Evolutionary conservation across 2,329 filamentous ascomycete genomes (phyloP).

Genomic region (Ophiostoma perfectum): DNA sequence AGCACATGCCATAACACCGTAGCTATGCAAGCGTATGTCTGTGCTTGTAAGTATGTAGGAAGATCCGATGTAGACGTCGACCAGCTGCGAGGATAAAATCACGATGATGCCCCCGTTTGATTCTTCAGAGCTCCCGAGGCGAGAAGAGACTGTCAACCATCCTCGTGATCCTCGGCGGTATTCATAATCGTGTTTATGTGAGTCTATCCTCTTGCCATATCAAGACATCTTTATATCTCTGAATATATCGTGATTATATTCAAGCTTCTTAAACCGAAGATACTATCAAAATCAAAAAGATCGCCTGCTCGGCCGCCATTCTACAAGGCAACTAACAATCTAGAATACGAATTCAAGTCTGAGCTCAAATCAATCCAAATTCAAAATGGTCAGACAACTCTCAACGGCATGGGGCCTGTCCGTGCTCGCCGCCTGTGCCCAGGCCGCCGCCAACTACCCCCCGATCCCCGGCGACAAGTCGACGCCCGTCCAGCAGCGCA

Average conservation of each 20-base stretch:
- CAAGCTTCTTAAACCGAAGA: too few species aligned
- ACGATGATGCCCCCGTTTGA: conserved; percentile 7
- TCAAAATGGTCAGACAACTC: conserved; percentile 22
- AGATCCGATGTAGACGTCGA: not conserved
- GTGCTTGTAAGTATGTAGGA: not conserved
- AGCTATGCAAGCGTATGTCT: not conserved
- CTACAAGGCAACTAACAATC: too few species aligned
- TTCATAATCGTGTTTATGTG: not conserved
- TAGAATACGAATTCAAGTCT: too few species aligned
- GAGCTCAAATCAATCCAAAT: not conserved
- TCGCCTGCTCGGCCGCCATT: too few species aligned
- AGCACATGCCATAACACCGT: not conserved
- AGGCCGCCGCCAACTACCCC: conserved; percentile 36
- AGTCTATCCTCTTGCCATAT: not conserved
- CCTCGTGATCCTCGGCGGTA: not conserved
- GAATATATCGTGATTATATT: too few species aligned
- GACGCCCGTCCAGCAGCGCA: conserved; percentile 50
- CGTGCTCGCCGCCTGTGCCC: conserved; percentile 21
- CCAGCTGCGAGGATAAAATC: not conserved
- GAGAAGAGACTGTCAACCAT: not conserved
- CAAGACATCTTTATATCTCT: too few species aligned
- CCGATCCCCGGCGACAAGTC: conserved; percentile 44
- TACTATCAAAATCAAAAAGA: too few species aligned
- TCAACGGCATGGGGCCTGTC: conserved; percentile 20
- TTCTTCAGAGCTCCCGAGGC: not conserved